Percentiles rank a stretch among this genome's conserved stretches.
These are phyloP conservation scores for Cladophialophora immunda DNA, from an alignment of 2,329 filamentous ascomycete species.

Conservation along the genomic window DNA sequence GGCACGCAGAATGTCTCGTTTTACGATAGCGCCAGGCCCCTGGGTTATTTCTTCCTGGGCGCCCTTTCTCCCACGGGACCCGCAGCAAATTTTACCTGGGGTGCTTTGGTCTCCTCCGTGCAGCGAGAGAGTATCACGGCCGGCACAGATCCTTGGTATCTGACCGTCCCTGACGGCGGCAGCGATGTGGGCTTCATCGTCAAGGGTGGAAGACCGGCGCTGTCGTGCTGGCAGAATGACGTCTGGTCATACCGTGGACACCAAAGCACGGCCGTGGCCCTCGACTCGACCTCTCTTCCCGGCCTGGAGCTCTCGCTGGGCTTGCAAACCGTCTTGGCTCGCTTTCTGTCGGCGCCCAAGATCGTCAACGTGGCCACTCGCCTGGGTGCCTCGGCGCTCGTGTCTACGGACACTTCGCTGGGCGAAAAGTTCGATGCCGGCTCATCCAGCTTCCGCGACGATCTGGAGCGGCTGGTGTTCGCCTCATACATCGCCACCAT, in stretches of 20 bases:
- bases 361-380: conserved; percentile 15
- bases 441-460: conserved; percentile 3
- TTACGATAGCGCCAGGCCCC: conserved; percentile 17
- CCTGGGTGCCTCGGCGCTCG: conserved; percentile 18
- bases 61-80: conserved; percentile 4
- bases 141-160: conserved; percentile 16
- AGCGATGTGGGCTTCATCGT: conserved; percentile 5
- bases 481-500: conserved; percentile 22
- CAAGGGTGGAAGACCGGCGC: conserved; percentile 13
- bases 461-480: conserved; percentile 13
- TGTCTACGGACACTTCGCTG: conserved; percentile 14
- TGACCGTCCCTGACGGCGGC: conserved; percentile 9
- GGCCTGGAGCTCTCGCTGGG: conserved; percentile 5
- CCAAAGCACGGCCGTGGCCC: conserved; percentile 5
- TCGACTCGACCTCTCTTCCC: conserved; percentile 11
- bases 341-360: conserved; percentile 15
- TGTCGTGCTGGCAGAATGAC: conserved; percentile 24
- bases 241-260: conserved; percentile 18
- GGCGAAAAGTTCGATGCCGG: conserved; percentile 16
- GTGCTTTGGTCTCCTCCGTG: conserved; percentile 16
- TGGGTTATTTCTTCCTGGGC: conserved; percentile 14
- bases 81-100: conserved; percentile 14
- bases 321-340: conserved; percentile 10
- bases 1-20: conserved; percentile 16
- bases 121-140: conserved; percentile 17